These are phyloP conservation scores for Xylariaceae sp. DNA, from an alignment of 2,329 filamentous ascomycete genomes.

Conservation along the genomic window DNA sequence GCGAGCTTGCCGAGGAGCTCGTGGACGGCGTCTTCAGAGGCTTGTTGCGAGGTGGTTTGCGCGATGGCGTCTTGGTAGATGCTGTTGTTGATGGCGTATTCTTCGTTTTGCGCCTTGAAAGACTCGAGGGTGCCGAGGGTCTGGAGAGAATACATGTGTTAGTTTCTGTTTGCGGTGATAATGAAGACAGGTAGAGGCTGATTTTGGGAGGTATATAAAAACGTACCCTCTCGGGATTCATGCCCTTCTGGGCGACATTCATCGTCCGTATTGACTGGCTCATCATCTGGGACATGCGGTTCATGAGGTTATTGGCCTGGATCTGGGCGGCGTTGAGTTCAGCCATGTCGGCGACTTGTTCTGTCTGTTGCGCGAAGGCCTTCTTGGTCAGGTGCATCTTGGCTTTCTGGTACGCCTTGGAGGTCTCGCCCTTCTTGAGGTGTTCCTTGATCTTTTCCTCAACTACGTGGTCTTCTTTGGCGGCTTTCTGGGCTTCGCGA, in stretches of 20 bases:
- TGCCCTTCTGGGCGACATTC: slow-evolving; percentile 54
- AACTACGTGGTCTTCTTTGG: slow-evolving; percentile 56
- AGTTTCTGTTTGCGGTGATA: neutral
- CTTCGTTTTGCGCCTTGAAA: slow-evolving; percentile 59
- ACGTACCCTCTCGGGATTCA: slow-evolving; percentile 54
- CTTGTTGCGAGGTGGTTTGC: slow-evolving; percentile 67
- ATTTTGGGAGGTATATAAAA: neutral
- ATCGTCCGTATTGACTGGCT: slow-evolving; percentile 55
- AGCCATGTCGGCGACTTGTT: slow-evolving; percentile 62
- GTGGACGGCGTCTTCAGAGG: slow-evolving; percentile 82
- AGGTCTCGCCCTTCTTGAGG: slow-evolving; percentile 60
- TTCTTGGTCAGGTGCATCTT: slow-evolving; percentile 60
- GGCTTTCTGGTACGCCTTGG: slow-evolving; percentile 60
- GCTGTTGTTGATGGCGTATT: slow-evolving; percentile 61
- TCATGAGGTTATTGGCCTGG: slow-evolving; percentile 62
- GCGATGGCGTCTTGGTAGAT: slow-evolving; percentile 86
- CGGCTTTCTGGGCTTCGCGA: slow-evolving; percentile 57
- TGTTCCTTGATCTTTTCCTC: slow-evolving; percentile 62
- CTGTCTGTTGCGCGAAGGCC: slow-evolving; percentile 60
- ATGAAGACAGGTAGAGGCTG: neutral
- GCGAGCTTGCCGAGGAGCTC: slow-evolving; percentile 80
- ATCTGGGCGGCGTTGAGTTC: slow-evolving; percentile 58
- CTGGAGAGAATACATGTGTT: slow-evolving; percentile 23
- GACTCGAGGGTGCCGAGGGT: slow-evolving; percentile 59
- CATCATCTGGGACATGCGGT: slow-evolving; percentile 63